These are phyloP conservation scores for Drechslerella stenobrocha DNA, from an alignment of 2,329 filamentous ascomycete species.

Conservation along the genomic window DNA sequence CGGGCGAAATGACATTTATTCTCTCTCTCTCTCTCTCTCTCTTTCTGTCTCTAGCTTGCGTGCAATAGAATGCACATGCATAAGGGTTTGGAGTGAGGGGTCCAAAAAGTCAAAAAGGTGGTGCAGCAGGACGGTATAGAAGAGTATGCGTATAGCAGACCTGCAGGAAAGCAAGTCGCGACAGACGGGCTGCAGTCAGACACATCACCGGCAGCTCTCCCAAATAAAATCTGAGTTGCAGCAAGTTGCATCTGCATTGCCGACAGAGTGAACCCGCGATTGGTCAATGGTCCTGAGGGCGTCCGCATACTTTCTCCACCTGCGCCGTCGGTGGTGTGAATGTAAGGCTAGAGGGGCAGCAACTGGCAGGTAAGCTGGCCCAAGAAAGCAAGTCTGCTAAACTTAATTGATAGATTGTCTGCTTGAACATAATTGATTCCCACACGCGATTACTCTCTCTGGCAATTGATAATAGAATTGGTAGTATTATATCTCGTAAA, in stretches of 20 bases:
- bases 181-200: background rate
- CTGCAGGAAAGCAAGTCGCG: background rate
- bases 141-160: too few species aligned
- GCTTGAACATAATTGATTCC: background rate
- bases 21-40: too few species aligned
- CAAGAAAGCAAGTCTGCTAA: background rate
- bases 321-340: slow-evolving; percentile 1
- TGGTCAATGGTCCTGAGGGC: slow-evolving; percentile 4
- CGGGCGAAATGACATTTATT: background rate
- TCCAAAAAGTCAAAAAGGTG: too few species aligned
- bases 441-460: background rate
- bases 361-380: background rate
- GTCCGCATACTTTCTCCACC: background rate
- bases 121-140: too few species aligned
- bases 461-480: too few species aligned
- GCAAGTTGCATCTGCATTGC: background rate
- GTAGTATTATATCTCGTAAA: too few species aligned
- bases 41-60: too few species aligned
- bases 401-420: slow-evolving; percentile 2
- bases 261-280: background rate
- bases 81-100: background rate
- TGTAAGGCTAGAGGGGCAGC: background rate
- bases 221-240: background rate
- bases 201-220: background rate
- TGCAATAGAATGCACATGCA: slow-evolving; percentile 6